phyloP scores from a whole-genome alignment of 2,329 filamentous ascomycete genomes.

The Fusarium miscanthi region DNA sequence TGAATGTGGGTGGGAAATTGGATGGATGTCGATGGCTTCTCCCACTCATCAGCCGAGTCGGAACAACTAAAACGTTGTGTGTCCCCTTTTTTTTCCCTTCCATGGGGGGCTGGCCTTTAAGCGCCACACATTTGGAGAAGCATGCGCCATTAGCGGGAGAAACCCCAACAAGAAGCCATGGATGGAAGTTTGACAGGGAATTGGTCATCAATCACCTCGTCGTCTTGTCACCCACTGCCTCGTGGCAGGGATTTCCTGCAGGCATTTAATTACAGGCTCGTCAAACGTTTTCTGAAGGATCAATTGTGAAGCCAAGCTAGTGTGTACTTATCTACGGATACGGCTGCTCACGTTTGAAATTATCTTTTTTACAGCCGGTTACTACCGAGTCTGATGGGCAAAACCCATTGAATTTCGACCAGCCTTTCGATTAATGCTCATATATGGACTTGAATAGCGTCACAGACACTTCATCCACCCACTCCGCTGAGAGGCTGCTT shows the following conservation, averaged over 20 bases:
- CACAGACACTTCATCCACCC: constrained; percentile 4
- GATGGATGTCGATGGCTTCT: constrained; percentile 43
- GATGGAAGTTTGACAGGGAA: constrained; percentile 7
- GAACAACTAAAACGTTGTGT: constrained; percentile 38
- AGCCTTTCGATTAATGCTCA: neutral
- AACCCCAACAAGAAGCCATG: constrained; percentile 13
- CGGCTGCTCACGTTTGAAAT: neutral
- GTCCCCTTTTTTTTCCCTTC: constrained; percentile 38
- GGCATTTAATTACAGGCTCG: constrained; percentile 29
- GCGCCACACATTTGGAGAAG: constrained; percentile 36
- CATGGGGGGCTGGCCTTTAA: constrained; percentile 12
- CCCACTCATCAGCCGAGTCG: constrained; percentile 37
- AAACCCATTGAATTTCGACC: neutral
- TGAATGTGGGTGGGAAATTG: constrained; percentile 44
- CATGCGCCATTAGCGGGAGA: constrained; percentile 1
- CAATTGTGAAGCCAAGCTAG: constrained; percentile 1
- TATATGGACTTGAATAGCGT: neutral
- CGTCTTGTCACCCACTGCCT: constrained; percentile 5
- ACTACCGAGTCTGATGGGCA: neutral
- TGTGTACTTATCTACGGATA: neutral
- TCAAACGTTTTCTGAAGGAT: constrained; percentile 10
- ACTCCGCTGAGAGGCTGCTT: neutral
- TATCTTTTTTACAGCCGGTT: neutral
- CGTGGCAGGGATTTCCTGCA: constrained; percentile 20
- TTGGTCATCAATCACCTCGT: constrained; percentile 23